phyloP scores from a whole-genome alignment of 2,329 filamentous ascomycete species.

The Mariannaea elegans region DNA sequence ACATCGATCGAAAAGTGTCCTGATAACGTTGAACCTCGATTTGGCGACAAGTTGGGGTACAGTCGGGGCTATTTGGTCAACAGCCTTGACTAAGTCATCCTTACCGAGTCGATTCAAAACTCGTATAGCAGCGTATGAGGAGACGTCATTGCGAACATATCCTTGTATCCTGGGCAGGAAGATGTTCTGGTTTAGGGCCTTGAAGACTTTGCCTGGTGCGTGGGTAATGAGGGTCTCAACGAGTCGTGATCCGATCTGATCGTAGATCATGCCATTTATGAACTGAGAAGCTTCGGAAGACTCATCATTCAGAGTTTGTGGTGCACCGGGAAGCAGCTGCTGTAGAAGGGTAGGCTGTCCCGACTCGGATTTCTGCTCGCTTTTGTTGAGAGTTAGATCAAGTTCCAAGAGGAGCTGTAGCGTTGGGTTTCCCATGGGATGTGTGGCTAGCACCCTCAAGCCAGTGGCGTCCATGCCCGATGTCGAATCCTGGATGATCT shows the following conservation, averaged over 20 bases:
- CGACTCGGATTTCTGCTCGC: conserved; percentile 50
- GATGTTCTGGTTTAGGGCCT: conserved; percentile 81
- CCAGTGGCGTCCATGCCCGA: conserved; percentile 80
- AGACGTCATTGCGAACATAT: conserved; percentile 88
- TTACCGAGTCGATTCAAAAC: conserved; percentile 86
- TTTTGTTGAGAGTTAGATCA: conserved; percentile 78
- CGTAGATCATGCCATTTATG: conserved; percentile 87
- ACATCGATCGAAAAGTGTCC: conserved; percentile 84
- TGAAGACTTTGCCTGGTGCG: conserved; percentile 89
- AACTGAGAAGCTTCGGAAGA: conserved; percentile 79
- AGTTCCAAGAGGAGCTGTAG: conserved; percentile 91
- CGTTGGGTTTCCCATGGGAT: conserved; percentile 90
- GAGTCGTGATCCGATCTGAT: conserved; percentile 87
- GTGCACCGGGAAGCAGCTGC: conserved; percentile 80
- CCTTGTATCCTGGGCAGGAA: conserved; percentile 83
- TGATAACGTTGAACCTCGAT: conserved; percentile 80
- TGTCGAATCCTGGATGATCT: conserved; percentile 82
- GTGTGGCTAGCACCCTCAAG: conserved; percentile 83
- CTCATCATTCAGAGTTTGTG: conserved; percentile 74
- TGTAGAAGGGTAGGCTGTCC: conserved; percentile 69
- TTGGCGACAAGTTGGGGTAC: conserved; percentile 78
- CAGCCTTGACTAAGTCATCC: conserved; percentile 81
- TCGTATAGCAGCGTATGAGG: conserved; percentile 85
- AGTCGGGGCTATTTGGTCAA: conserved; percentile 76
- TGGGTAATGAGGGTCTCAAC: conserved; percentile 86